phyloP scores from a whole-genome alignment of 169 alveolate genomes.

The Cryptosporidium ubiquitum region DNA sequence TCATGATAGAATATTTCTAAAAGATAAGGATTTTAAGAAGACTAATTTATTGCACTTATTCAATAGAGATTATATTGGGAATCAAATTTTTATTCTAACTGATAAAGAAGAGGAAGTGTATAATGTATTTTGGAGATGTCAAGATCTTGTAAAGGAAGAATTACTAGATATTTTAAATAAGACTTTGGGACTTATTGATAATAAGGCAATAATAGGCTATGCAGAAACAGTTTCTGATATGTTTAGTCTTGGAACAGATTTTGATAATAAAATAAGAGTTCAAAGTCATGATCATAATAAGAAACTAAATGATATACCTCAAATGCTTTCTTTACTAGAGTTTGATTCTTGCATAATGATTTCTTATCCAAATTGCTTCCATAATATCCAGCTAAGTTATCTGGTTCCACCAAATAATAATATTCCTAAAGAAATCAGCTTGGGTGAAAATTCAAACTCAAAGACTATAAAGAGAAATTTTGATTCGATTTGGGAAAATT shows the following conservation, averaged over 20 bases:
- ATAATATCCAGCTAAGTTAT: not conserved
- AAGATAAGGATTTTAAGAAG: conserved; percentile 15
- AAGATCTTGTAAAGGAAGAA: conserved; percentile 34
- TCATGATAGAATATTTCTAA: not conserved
- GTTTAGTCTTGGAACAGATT: not conserved
- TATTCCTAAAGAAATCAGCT: not conserved
- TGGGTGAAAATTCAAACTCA: not conserved
- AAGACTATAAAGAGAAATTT: not conserved
- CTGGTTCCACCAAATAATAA: not conserved
- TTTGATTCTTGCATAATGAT: conserved; percentile 49
- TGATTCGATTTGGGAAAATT: conserved; percentile 49
- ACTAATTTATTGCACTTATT: conserved; percentile 32
- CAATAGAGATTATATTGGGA: conserved; percentile 49
- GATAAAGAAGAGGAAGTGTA: not conserved
- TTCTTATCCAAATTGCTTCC: not conserved
- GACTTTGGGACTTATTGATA: conserved; percentile 23
- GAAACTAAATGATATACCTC: not conserved
- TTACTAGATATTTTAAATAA: conserved; percentile 3
- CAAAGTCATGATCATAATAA: not conserved
- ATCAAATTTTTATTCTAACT: conserved; percentile 17
- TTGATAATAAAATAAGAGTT: not conserved
- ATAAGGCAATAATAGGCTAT: not conserved
- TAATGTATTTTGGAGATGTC: conserved; percentile 71
- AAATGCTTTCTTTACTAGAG: conserved; percentile 3
- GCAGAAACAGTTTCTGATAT: conserved; percentile 1